phyloP scores from a whole-genome alignment of 768 basidiomycete genomes.

The Russula griseocarnosa region DNA sequence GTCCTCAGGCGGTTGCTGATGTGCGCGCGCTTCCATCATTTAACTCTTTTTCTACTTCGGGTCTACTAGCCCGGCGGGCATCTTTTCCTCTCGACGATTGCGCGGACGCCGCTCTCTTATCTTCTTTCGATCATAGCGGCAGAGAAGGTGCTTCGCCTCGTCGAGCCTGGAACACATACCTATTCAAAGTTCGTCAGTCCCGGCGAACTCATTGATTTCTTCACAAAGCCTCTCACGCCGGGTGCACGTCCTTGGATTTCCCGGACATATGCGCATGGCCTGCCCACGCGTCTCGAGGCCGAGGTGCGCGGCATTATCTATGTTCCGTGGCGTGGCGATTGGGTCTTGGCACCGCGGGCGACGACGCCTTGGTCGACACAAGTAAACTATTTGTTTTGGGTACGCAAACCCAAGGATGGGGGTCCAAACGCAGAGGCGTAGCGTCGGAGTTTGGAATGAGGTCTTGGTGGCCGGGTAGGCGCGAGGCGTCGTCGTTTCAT shows the following conservation, averaged over 20 bases:
- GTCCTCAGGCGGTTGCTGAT: constrained; percentile 25
- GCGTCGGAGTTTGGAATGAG: no score
- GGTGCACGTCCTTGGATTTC: constrained; percentile 54
- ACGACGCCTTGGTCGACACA: constrained; percentile 43
- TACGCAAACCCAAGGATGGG: constrained; percentile 57
- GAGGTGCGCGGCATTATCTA: constrained; percentile 80
- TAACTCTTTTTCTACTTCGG: not conserved
- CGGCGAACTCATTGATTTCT: constrained; percentile 78
- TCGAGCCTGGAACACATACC: constrained; percentile 86
- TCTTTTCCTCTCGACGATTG: constrained; percentile 91
- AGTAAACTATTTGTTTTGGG: constrained; percentile 87
- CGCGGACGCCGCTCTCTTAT: constrained; percentile 75
- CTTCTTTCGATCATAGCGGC: constrained; percentile 71
- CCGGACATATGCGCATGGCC: constrained; percentile 42
- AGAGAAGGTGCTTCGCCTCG: constrained; percentile 76
- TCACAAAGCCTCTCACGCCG: constrained; percentile 50
- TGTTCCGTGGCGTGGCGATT: constrained; percentile 62
- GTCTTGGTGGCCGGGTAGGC: no score
- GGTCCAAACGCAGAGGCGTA: no score
- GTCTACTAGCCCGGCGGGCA: constrained; percentile 87
- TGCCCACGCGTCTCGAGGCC: constrained; percentile 61
- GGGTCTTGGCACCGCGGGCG: constrained; percentile 64
- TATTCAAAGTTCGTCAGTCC: constrained; percentile 88
- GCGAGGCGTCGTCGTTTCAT: no score
- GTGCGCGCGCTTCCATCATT: not conserved